Conservation (phyloP, 331 rosid genomes). For the Cydonia oblonga region DNA sequence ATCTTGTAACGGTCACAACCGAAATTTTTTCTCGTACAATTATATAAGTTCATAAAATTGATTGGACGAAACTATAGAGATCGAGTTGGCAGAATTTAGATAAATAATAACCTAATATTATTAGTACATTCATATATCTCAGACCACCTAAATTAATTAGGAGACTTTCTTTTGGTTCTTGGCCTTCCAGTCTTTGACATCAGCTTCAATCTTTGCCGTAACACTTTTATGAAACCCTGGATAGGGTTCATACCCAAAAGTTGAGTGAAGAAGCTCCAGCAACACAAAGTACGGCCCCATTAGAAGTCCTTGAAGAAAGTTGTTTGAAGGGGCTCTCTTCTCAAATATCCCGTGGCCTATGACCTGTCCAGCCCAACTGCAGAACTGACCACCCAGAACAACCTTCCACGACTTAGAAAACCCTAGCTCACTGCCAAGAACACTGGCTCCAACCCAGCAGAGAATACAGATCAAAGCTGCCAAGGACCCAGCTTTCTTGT, state of each 20-base stretch:
- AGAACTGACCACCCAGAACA: conserved; percentile 43
- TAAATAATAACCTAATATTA: not conserved
- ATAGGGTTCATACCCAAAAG: conserved; percentile 58
- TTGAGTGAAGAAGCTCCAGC: conserved; percentile 64
- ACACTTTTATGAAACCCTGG: conserved; percentile 46
- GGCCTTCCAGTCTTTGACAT: conserved; percentile 38
- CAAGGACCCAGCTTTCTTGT: conserved; percentile 54
- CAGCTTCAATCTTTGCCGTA: conserved; percentile 33
- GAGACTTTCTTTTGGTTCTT: conserved; percentile 44
- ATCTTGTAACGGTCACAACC: not conserved
- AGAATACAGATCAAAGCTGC: conserved; percentile 48
- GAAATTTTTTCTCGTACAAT: not conserved
- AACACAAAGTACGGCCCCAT: conserved; percentile 75
- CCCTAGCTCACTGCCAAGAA: conserved; percentile 38
- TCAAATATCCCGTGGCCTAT: conserved; percentile 74
- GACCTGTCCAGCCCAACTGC: conserved; percentile 68
- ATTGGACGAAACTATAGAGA: not conserved
- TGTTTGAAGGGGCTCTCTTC: conserved; percentile 68
- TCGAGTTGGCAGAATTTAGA: not conserved
- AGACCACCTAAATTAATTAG: conserved; percentile 8
- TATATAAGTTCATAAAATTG: not conserved
- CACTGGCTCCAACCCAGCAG: conserved; percentile 51
- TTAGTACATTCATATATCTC: not conserved
- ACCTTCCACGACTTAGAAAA: conserved; percentile 60
- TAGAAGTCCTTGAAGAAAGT: conserved; percentile 60